Conservation (phyloP, 495 filamentous ascomycete species). For the Aspergillus saccharolyticus region DNA sequence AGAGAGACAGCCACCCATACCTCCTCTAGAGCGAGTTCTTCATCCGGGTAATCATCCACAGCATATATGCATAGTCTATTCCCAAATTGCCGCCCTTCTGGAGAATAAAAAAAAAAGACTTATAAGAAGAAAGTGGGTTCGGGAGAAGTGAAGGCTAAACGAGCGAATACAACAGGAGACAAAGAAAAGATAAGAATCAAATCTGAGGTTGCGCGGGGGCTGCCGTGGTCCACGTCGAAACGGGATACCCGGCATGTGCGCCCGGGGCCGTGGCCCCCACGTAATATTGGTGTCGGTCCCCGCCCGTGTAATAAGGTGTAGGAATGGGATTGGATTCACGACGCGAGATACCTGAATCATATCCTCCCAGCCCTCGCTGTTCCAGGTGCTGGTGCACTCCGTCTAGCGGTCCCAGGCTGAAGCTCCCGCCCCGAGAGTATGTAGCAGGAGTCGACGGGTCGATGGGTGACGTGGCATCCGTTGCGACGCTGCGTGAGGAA, state of each 20-base stretch:
- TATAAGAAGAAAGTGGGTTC: constrained; percentile 2
- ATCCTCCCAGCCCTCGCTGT: constrained; percentile 29
- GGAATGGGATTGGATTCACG: constrained; percentile 39
- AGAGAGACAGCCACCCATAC: constrained; percentile 19
- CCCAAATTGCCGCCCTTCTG: constrained; percentile 23
- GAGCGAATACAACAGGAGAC: not conserved
- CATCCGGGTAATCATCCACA: constrained; percentile 21
- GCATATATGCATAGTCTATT: constrained; percentile 23
- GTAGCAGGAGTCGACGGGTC: constrained; percentile 37
- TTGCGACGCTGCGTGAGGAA: constrained; percentile 38
- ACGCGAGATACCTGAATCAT: constrained; percentile 36
- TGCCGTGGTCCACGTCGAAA: constrained; percentile 39
- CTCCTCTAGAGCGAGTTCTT: constrained; percentile 22
- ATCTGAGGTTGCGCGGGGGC: constrained; percentile 43
- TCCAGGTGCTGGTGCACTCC: constrained; percentile 26
- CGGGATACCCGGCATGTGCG: constrained; percentile 34
- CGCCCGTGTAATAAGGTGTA: constrained; percentile 28
- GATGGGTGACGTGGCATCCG: constrained; percentile 40
- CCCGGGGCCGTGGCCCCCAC: constrained; percentile 25
- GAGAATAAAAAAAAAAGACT: constrained; percentile 8
- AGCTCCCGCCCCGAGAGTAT: constrained; percentile 37
- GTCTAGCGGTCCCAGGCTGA: constrained; percentile 38
- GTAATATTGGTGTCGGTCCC: constrained; percentile 38
- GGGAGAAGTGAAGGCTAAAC: constrained; percentile 3
- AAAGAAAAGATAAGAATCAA: constrained; percentile 19